These are phyloP conservation scores for Oropetium thomaeum DNA, from an alignment of 176 grass and related monocot species.

Conservation along the genomic window DNA sequence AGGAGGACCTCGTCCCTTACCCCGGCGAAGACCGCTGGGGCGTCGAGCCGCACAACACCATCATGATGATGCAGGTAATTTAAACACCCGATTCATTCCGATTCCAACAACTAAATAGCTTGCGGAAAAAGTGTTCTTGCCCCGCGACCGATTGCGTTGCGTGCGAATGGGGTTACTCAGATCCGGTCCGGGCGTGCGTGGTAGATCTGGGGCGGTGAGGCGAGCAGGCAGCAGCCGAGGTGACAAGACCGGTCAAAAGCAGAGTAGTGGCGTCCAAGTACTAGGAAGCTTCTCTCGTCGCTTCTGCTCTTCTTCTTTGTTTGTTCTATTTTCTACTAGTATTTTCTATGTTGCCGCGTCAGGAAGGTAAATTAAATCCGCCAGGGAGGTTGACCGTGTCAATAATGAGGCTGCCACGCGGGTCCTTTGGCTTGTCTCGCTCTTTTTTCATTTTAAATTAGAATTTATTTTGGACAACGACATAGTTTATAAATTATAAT, in stretches of 20 bases:
- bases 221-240: neutral
- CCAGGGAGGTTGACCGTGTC: neutral
- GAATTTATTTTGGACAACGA: too few species aligned
- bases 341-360: slow-evolving; percentile 1
- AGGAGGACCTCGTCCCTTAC: slow-evolving; percentile 90
- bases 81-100: too few species aligned
- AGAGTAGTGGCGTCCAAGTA: neutral
- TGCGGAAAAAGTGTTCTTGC: too few species aligned
- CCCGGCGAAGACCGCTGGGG: slow-evolving; percentile 57
- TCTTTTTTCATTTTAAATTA: too few species aligned
- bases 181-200: slow-evolving; percentile 24
- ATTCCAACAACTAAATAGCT: too few species aligned
- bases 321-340: neutral
- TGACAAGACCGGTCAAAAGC: slow-evolving; percentile 31
- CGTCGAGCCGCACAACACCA: slow-evolving; percentile 78
- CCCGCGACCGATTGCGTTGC: neutral
- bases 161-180: neutral
- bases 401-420: neutral
- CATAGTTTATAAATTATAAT: too few species aligned
- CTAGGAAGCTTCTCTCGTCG: slow-evolving; percentile 7
- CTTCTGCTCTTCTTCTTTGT: neutral
- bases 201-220: slow-evolving; percentile 33
- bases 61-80: slow-evolving; percentile 99
- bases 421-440: too few species aligned
- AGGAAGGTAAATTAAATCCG: neutral